These are phyloP conservation scores for Colletotrichum sp. DNA, from an alignment of 2,329 filamentous ascomycete genomes.

Conservation along the genomic window DNA sequence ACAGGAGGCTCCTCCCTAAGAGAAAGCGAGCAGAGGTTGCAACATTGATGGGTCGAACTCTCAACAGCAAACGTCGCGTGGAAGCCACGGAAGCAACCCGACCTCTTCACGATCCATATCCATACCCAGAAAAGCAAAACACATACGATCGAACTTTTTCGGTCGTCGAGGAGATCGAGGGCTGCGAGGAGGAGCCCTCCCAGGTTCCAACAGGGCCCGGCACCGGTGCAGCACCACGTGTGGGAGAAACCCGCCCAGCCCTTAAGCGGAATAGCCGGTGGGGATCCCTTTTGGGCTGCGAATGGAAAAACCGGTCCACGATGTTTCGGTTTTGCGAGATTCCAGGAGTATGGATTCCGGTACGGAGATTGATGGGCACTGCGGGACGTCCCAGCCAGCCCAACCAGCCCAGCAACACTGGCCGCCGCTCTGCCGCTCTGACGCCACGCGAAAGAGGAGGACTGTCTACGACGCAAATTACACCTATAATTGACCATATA, in stretches of 20 bases:
- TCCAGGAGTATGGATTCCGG: slow-evolving; percentile 3
- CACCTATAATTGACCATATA: background rate
- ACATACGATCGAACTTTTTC: background rate
- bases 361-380: background rate
- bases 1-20: background rate
- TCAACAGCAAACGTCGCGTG: background rate
- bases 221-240: background rate
- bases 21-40: background rate
- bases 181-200: background rate
- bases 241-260: background rate
- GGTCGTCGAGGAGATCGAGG: background rate
- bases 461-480: background rate
- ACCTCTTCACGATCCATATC: background rate
- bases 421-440: background rate
- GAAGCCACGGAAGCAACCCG: background rate
- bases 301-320: background rate
- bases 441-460: background rate
- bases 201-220: background rate
- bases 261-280: background rate
- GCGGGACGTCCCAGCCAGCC: background rate
- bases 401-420: background rate
- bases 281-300: background rate
- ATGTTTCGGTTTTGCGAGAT: slow-evolving; percentile 9
- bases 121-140: background rate
- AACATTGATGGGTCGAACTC: background rate